Conservation (phyloP, 2,329 filamentous ascomycete species). For the Colletotrichum sp. region DNA sequence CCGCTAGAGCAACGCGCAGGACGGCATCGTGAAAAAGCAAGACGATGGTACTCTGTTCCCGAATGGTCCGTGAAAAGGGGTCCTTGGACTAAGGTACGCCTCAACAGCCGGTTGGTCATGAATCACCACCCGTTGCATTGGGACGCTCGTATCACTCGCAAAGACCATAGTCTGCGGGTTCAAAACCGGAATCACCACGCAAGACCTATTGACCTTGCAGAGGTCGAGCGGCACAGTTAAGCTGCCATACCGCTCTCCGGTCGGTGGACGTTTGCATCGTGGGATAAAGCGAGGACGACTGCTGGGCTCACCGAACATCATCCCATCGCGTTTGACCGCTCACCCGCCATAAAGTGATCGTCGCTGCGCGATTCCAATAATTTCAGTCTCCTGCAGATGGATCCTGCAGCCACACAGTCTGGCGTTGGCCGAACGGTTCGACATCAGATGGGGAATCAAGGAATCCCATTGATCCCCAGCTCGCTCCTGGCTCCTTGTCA, state of each 20-base stretch:
- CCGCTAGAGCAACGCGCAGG: background rate
- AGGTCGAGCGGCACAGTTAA: background rate
- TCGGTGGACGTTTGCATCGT: background rate
- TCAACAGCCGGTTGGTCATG: background rate
- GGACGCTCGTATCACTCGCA: background rate
- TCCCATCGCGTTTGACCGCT: background rate
- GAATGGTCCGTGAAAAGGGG: background rate
- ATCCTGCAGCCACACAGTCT: background rate
- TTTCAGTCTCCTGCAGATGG: background rate
- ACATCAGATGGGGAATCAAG: conserved; percentile 14
- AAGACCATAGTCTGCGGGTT: background rate
- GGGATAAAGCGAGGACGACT: background rate
- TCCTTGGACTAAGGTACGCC: background rate
- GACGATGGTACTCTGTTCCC: background rate
- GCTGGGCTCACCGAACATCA: background rate
- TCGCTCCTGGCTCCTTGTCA: background rate
- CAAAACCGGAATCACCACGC: background rate
- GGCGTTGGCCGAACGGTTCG: background rate
- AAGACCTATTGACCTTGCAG: background rate
- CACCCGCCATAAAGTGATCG: background rate
- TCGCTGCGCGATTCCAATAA: conserved; percentile 13
- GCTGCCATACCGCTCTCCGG: background rate
- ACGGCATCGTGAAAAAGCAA: conserved; percentile 7
- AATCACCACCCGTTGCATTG: background rate
- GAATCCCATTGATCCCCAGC: conserved; percentile 19